Base-by-base conservation (phyloP, 2,329 filamentous ascomycete genomes). In the Graphiopsis chlorocephala region DNA sequence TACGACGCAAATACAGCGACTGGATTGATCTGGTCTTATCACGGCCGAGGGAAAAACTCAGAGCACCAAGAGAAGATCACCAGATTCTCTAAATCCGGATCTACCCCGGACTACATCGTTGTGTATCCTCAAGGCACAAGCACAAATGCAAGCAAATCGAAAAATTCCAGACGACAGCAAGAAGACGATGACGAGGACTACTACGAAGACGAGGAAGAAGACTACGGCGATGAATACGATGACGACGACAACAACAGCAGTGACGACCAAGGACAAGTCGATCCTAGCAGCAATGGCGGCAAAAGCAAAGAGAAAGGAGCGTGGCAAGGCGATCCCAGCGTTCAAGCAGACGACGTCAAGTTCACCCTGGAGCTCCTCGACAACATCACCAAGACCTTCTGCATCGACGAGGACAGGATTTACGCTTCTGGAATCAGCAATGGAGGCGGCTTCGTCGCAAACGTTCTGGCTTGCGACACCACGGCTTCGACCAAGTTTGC, bases 351-450 rank as follows among this genome's bases (percentile, higher is more conserved):
- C 66, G 81, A 84, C 66, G 72, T 82, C 2, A 72, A 71, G 12
- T 83, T 83, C 70, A 79, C 76, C 20, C 64, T 78, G 8, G 78
- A 81, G 60, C 73, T 83, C 28, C 71, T 81, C 59, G 69, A 75
- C 25, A 68, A 77, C 28, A 66, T 84, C 23, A 68, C 76, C 55
- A 67, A 72, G 11, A 70, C 68, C 5, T 80, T 79, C 68, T 84
- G 81, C 69, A 76, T 84, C 67, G 78, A 83, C 64, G 66, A 72
- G 0, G 70, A 73, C 4, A 76, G 75, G 5, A 73, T 84, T 53
- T 84, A 82, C 65, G 77, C 77, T 5, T 75, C 77, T 0, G 82
- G 81, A 56, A 85, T 86, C 68, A 85, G 78, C 68, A 85, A 86
- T 57, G 84, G 83, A 8, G 85, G 82, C 3, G 84, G 79, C 11